These are phyloP conservation scores for Poa pratensis DNA, from an alignment of 176 grass and related monocot species.

Conservation along the genomic window DNA sequence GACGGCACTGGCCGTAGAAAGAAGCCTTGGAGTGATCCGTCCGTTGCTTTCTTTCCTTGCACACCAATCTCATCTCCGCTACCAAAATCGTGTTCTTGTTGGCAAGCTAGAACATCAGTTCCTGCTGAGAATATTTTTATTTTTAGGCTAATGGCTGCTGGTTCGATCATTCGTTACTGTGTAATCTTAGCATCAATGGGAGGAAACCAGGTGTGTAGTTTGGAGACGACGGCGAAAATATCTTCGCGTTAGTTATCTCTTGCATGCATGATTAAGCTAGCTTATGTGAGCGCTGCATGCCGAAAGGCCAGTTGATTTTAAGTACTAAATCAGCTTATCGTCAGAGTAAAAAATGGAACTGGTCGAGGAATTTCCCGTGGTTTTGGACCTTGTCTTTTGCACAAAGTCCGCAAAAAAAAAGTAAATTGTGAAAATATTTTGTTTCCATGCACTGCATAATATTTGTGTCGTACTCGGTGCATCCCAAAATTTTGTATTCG, in stretches of 20 bases:
- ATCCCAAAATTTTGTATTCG: too few relatives aligned
- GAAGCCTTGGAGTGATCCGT: conserved; percentile 11
- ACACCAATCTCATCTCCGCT: not conserved
- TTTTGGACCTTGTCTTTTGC: conserved; percentile 32
- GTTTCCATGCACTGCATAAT: too few relatives aligned
- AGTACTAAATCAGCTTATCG: not conserved
- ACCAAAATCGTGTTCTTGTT: not conserved
- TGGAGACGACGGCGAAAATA: not conserved
- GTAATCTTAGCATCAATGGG: not conserved
- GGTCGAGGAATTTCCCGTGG: conserved; percentile 8
- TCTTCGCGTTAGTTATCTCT: not conserved
- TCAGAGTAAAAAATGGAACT: not conserved
- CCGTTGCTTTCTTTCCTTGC: conserved; percentile 65
- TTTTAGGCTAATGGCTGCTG: conserved; percentile 23
- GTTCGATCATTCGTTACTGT: not conserved
- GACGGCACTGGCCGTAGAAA: conserved; percentile 45
- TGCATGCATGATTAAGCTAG: conserved; percentile 31
- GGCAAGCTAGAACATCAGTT: not conserved
- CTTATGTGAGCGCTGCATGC: conserved; percentile 24
- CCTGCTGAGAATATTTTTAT: conserved; percentile 29
- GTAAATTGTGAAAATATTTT: too few relatives aligned
- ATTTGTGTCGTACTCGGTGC: too few relatives aligned
- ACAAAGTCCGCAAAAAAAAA: too few relatives aligned
- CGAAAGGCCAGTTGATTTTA: conserved; percentile 37
- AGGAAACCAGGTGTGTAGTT: not conserved